These are phyloP conservation scores for Podospora bellae-mahoneyi DNA, from an alignment of 495 filamentous ascomycete genomes.

Conservation along the genomic window DNA sequence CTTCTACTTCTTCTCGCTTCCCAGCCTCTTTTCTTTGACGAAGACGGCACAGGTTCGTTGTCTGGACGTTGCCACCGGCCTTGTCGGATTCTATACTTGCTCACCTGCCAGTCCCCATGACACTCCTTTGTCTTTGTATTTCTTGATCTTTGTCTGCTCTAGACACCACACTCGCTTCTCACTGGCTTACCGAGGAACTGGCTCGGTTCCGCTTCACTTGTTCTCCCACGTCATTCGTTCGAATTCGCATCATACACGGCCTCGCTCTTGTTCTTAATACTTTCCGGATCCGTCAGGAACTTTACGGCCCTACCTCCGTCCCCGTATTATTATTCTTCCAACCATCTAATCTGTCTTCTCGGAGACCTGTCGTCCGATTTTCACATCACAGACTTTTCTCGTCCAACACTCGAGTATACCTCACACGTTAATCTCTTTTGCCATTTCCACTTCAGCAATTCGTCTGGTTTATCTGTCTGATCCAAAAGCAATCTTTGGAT, in stretches of 20 bases:
- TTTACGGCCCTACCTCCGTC: background rate
- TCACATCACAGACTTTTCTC: background rate
- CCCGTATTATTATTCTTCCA: background rate
- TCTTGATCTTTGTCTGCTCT: conserved; percentile 12
- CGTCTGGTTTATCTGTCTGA: background rate
- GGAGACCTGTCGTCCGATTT: background rate
- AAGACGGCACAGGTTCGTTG: conserved; percentile 6
- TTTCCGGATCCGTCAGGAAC: conserved; percentile 1
- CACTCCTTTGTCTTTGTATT: conserved; percentile 33
- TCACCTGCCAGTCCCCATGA: conserved; percentile 12
- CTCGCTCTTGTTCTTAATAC: conserved; percentile 9
- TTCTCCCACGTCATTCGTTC: background rate
- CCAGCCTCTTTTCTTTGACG: conserved; percentile 23
- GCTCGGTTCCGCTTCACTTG: background rate
- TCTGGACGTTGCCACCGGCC: background rate
- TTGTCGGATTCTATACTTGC: conserved; percentile 4
- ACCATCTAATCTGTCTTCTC: background rate
- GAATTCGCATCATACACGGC: background rate
- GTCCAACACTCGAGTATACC: background rate
- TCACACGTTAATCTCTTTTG: background rate
- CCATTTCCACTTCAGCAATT: background rate
- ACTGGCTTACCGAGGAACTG: background rate
- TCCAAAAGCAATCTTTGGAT: background rate
- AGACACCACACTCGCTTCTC: background rate
- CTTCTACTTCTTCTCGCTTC: background rate